Evolutionary conservation across 2,329 filamentous ascomycete species (phyloP).

Genomic region (Neonectria neomacrospora): DNA sequence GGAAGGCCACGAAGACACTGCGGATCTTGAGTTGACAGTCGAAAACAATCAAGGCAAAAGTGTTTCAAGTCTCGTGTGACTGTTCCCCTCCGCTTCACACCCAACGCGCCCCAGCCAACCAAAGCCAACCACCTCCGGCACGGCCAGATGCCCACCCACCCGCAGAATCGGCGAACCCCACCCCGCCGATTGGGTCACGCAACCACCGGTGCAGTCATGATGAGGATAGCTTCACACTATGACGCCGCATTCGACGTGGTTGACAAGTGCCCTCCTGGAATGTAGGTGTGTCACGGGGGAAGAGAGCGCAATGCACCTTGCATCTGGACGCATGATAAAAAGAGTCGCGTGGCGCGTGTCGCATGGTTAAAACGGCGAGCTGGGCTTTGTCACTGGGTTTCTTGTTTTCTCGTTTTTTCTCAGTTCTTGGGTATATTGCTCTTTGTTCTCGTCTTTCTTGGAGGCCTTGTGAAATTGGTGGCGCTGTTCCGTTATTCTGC

Average conservation of each 20-base stretch:
- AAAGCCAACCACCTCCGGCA: conserved; percentile 10
- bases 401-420: background rate
- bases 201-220: background rate
- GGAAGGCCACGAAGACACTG: background rate
- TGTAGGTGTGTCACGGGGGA: conserved; percentile 20
- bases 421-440: conserved; percentile 7
- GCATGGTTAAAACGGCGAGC: background rate
- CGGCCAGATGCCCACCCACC: background rate
- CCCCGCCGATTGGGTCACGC: conserved; percentile 22
- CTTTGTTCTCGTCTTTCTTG: background rate
- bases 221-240: background rate
- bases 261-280: background rate
- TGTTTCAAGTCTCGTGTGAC: conserved; percentile 18
- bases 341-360: conserved; percentile 12
- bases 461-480: background rate
- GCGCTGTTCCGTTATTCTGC: background rate
- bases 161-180: conserved; percentile 15
- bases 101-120: conserved; percentile 17
- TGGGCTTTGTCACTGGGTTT: background rate
- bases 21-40: background rate
- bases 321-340: conserved; percentile 16
- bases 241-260: background rate
- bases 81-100: background rate
- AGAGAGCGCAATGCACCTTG: background rate
- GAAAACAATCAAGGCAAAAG: background rate